These are phyloP conservation scores for Tulasnella sp. DNA, from an alignment of 768 basidiomycete species.

Conservation along the genomic window DNA sequence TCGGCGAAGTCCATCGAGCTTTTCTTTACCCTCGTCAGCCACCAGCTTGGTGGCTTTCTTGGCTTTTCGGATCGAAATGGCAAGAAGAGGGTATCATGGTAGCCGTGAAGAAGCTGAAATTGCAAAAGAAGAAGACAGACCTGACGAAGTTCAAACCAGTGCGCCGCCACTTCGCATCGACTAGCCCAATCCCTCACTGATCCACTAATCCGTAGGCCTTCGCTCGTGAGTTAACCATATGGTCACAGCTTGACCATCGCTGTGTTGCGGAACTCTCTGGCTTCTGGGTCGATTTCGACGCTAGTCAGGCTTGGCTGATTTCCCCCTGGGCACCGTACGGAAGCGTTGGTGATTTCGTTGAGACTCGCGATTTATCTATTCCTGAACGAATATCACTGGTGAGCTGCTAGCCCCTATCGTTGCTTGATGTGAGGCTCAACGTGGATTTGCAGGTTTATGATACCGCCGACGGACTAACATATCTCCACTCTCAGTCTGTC, in stretches of 20 bases:
- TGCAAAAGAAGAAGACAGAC: neutral
- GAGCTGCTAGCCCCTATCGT: neutral
- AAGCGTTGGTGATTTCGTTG: neutral
- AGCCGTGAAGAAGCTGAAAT: neutral
- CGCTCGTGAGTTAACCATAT: neutral
- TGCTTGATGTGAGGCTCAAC: neutral
- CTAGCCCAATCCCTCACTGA: neutral
- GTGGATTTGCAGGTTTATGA: neutral
- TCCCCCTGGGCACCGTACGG: neutral
- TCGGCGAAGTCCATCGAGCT: neutral
- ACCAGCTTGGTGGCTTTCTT: neutral
- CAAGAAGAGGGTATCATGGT: neutral
- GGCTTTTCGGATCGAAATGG: neutral
- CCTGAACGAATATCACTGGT: neutral
- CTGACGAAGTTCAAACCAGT: neutral
- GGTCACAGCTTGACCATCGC: slow-evolving; percentile 2
- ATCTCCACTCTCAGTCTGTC: neutral
- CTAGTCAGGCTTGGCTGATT: neutral
- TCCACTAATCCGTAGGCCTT: neutral
- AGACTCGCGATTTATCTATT: neutral
- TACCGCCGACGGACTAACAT: neutral
- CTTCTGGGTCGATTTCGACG: neutral
- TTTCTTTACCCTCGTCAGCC: neutral
- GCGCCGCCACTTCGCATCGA: neutral
- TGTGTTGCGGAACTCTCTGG: neutral